A percentile compares a stretch with the other conserved stretches of the same genome.
phyloP scores from a whole-genome alignment of 2,329 filamentous ascomycete species.

The Diplodia scrobiculata region DNA sequence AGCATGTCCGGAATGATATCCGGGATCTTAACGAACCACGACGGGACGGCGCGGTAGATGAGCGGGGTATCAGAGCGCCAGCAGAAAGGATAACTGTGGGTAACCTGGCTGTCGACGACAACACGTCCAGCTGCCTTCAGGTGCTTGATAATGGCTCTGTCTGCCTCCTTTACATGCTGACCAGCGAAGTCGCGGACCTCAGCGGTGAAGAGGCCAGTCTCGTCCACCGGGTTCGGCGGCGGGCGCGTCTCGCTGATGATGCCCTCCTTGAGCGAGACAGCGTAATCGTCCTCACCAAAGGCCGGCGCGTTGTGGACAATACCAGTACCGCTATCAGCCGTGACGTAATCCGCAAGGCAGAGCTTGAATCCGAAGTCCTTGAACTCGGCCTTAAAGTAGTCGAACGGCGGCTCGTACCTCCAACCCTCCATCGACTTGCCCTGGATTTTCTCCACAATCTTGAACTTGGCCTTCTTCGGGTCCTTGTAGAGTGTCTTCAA shows the following conservation, averaged over 20 bases:
- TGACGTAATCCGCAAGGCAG: constrained; percentile 82
- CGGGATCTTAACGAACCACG: constrained; percentile 91
- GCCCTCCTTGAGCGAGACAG: constrained; percentile 72
- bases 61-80: constrained; percentile 92
- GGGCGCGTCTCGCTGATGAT: constrained; percentile 74
- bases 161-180: constrained; percentile 86
- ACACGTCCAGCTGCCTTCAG: constrained; percentile 75
- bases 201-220: constrained; percentile 74
- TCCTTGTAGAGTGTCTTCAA: constrained; percentile 88
- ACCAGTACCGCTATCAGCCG: constrained; percentile 84
- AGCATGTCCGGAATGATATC: constrained; percentile 84
- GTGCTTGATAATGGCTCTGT: constrained; percentile 89
- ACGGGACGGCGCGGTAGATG: constrained; percentile 87
- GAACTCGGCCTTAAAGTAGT: constrained; percentile 88
- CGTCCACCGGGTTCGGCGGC: constrained; percentile 90
- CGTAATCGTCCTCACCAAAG: constrained; percentile 96
- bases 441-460: constrained; percentile 75
- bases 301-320: constrained; percentile 92
- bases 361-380: constrained; percentile 82
- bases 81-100: constrained; percentile 91
- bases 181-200: constrained; percentile 80
- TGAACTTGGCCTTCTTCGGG: constrained; percentile 91
- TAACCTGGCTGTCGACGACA: constrained; percentile 82
- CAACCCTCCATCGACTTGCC: constrained; percentile 84
- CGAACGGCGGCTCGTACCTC: constrained; percentile 86